Evolutionary conservation across 106 monocot genomes (phyloP).

Genomic region (Acorus gramineus): DNA sequence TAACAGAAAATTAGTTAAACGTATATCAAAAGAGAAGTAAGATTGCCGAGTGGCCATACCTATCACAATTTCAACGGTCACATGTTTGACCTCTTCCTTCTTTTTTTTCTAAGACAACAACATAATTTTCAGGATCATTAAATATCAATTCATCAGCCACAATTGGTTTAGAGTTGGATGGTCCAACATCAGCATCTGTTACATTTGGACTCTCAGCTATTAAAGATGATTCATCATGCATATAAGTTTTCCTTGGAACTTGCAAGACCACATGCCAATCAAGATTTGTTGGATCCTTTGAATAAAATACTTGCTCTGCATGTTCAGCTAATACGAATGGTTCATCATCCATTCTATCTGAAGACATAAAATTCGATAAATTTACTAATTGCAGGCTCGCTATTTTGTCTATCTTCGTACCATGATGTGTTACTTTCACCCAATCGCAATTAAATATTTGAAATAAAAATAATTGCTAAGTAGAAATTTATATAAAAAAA

Average conservation of each 20-base stretch:
- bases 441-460: slow-evolving; percentile 1
- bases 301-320: background rate
- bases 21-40: no score
- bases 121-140: background rate
- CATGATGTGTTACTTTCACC: background rate
- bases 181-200: background rate
- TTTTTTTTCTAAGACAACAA: background rate
- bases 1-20: no score
- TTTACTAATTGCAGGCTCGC: background rate
- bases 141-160: background rate
- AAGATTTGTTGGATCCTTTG: background rate
- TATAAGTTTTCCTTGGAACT: background rate
- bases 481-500: no score
- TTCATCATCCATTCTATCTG: no score
- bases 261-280: no score
- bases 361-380: no score
- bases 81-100: background rate
- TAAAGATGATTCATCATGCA: background rate
- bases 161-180: background rate
- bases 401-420: background rate
- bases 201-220: background rate
- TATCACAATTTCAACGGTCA: background rate
- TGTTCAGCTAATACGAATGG: background rate
- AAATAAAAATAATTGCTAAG: no score
- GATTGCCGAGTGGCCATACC: no score